A percentile compares a stretch with the other conserved stretches of the same genome.
phyloP scores from a whole-genome alignment of 2,329 filamentous ascomycete genomes.

The Fusarium chuoi region DNA sequence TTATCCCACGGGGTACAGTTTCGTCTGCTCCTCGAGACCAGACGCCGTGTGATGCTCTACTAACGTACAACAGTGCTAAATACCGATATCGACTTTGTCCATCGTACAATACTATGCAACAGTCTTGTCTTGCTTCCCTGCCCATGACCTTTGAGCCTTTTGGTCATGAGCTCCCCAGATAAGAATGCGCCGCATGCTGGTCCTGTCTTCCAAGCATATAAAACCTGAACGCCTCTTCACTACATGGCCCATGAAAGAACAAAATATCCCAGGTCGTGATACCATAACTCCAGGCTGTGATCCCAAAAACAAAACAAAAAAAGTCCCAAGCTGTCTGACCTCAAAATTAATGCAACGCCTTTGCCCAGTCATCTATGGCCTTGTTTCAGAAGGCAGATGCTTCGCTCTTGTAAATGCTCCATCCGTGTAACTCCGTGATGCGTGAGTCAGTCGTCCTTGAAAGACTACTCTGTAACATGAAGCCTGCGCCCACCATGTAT shows the following conservation, averaged over 20 bases:
- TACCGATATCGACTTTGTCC: conserved; percentile 4
- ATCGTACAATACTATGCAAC: conserved; percentile 13
- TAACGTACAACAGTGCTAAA: conserved; percentile 22
- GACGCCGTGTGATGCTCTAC: conserved; percentile 5
- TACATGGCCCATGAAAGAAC: background rate
- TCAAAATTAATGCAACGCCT: conserved; percentile 15
- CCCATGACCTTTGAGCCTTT: conserved; percentile 1
- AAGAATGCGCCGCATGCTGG: conserved; percentile 24
- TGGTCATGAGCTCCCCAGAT: background rate
- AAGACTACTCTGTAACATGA: conserved; percentile 5
- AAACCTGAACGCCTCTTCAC: conserved; percentile 5
- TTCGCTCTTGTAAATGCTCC: conserved; percentile 37
- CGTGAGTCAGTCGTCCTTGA: conserved; percentile 2
- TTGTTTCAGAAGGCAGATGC: conserved; percentile 26
- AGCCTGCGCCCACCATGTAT: conserved; percentile 16
- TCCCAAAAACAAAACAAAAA: background rate
- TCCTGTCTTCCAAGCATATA: conserved; percentile 35
- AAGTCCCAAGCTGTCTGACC: conserved; percentile 1
- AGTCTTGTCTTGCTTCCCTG: conserved; percentile 1
- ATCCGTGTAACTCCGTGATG: conserved; percentile 35
- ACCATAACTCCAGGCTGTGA: conserved; percentile 22
- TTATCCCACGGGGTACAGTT: background rate
- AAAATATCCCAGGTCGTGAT: conserved; percentile 12
- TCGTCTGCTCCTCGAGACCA: background rate
- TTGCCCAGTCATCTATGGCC: conserved; percentile 3